phyloP scores from a whole-genome alignment of 345 rosid genomes.

The Brassica cretica region DNA sequence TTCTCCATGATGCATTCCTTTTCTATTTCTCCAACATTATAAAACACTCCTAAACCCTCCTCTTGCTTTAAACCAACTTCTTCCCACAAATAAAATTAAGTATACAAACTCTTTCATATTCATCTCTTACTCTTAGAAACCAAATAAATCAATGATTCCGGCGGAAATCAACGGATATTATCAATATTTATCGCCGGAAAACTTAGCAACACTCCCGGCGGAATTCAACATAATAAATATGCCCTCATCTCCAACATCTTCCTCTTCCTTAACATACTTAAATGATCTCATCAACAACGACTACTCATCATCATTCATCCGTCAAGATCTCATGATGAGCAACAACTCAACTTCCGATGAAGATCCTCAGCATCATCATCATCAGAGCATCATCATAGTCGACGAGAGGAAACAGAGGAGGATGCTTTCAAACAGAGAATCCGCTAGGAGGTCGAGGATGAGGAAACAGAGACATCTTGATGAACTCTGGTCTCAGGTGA shows the following conservation, averaged over 20 bases:
- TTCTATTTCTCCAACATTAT: slow-evolving; percentile 18
- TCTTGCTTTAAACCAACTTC: slow-evolving; percentile 24
- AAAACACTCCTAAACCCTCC: slow-evolving; percentile 22
- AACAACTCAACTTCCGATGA: slow-evolving; percentile 79
- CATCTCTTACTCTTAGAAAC: not conserved
- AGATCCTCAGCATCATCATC: slow-evolving; percentile 47
- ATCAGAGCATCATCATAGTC: slow-evolving; percentile 52
- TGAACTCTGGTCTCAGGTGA: slow-evolving; percentile 80
- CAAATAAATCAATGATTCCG: slow-evolving; percentile 27
- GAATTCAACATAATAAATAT: slow-evolving; percentile 17
- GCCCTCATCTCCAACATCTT: slow-evolving; percentile 33
- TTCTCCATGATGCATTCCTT: slow-evolving; percentile 11
- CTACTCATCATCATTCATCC: slow-evolving; percentile 29
- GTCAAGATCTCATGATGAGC: slow-evolving; percentile 49
- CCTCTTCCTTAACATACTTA: slow-evolving; percentile 33
- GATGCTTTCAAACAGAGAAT: slow-evolving; percentile 95
- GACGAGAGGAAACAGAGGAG: slow-evolving; percentile 88
- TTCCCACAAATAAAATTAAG: not conserved
- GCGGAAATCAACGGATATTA: slow-evolving; percentile 27
- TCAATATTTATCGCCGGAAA: slow-evolving; percentile 28
- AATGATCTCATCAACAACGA: slow-evolving; percentile 31
- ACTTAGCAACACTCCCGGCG: slow-evolving; percentile 9
- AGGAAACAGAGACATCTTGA: slow-evolving; percentile 94
- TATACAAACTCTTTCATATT: not conserved
- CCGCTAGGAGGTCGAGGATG: slow-evolving; percentile 93